A percentile compares a stretch with the other conserved stretches of the same genome.
Evolutionary conservation across 805 yeast species (phyloP).

Genomic region (Candida golubevii): DNA sequence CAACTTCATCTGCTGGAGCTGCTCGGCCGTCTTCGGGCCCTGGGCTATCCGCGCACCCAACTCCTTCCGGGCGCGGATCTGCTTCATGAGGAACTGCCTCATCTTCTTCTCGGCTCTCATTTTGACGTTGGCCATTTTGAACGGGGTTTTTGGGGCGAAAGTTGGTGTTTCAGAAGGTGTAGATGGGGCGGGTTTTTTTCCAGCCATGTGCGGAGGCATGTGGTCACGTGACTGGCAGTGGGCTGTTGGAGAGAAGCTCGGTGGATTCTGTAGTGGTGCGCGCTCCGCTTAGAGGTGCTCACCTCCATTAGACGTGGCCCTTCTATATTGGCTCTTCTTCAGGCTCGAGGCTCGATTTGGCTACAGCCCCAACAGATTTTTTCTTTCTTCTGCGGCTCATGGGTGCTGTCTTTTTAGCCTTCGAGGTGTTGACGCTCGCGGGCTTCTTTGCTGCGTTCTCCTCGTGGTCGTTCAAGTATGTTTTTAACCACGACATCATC

Average conservation of each 20-base stretch:
- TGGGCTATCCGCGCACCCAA: constrained; percentile 41
- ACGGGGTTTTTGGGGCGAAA: constrained; percentile 1
- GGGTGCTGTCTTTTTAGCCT: constrained; percentile 2
- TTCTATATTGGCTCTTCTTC: no score
- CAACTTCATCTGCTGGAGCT: constrained; percentile 45
- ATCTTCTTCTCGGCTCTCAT: constrained; percentile 43
- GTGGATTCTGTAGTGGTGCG: no score
- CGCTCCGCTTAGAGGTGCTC: no score
- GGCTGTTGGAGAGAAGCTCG: no score
- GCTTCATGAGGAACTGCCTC: constrained; percentile 45
- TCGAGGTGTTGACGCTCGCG: constrained; percentile 15
- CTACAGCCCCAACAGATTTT: no score
- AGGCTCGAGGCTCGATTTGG: no score
- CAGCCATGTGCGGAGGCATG: neutral
- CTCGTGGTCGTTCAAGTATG: constrained; percentile 19
- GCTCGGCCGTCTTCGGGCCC: constrained; percentile 31
- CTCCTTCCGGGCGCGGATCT: constrained; percentile 39
- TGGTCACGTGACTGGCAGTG: no score
- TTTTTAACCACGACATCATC: constrained; percentile 25
- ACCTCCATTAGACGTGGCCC: no score
- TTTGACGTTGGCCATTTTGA: constrained; percentile 33
- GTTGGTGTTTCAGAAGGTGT: neutral
- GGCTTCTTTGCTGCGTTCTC: constrained; percentile 12
- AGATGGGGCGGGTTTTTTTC: neutral
- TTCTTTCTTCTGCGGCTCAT: neutral